A percentile compares a stretch with the other conserved stretches of the same genome.
Evolutionary conservation across 345 rosid genomes (phyloP).

Genomic region (Leavenworthia alabamica): DNA sequence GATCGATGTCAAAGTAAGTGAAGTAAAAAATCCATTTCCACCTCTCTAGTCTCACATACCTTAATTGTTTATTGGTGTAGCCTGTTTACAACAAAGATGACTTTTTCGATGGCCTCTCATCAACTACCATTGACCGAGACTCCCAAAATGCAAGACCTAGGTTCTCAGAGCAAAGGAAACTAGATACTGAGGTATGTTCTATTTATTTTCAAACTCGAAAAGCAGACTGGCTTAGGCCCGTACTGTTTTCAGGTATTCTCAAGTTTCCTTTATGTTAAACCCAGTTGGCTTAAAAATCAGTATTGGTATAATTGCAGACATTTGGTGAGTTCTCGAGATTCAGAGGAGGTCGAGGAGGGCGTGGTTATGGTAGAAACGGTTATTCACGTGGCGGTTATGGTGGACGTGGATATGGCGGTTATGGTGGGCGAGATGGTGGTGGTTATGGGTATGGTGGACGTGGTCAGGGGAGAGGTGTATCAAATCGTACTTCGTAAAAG

Average conservation of each 20-base stretch:
- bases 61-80: slow-evolving; percentile 46
- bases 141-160: slow-evolving; percentile 61
- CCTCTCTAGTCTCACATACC: not conserved
- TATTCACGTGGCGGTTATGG: not conserved
- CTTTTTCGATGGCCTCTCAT: slow-evolving; percentile 77
- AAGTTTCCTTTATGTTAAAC: too few relatives aligned
- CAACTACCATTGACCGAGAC: slow-evolving; percentile 38
- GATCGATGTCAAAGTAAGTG: slow-evolving; percentile 40
- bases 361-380: not conserved
- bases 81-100: slow-evolving; percentile 82
- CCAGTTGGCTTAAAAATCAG: too few relatives aligned
- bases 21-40: not conserved
- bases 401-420: not conserved
- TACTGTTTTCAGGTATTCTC: too few relatives aligned
- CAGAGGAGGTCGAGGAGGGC: not conserved
- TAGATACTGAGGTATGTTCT: slow-evolving; percentile 71
- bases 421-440: not conserved
- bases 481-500: not conserved
- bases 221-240: too few relatives aligned
- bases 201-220: not conserved
- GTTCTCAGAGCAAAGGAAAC: slow-evolving; percentile 76
- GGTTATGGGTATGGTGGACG: not conserved
- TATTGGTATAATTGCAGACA: not conserved
- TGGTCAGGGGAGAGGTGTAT: not conserved
- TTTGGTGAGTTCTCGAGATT: not conserved